Base-by-base conservation (phyloP, 306 rosid species). In the Acacia crassicarpa region DNA sequence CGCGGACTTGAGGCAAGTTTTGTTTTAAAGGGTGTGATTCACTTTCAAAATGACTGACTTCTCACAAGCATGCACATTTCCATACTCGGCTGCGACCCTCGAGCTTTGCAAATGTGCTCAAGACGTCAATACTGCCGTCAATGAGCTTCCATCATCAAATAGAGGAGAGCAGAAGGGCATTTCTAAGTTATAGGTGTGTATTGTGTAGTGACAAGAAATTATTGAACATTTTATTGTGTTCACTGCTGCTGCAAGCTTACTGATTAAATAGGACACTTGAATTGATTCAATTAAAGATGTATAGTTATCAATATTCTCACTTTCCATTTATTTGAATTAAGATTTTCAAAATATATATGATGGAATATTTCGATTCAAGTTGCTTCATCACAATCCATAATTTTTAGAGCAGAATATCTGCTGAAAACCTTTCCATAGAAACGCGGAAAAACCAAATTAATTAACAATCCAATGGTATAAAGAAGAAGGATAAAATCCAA, bases 1-100 rank as follows among this genome's bases (percentile, higher is more conserved):
- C 41, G 78, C 65, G 83, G 78, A 86, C 76, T 82, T 91, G 80
- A 89, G 91, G 80, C 87, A 86, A 58, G 86, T 48, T 19, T 44
- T 90, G 59, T 89, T 92, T 62, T 81, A 80, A 85, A 68, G 62
- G 62, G 33, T 32, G 19, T 14, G 78, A 25, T 66, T 76, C 78
- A 65, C 74, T 41, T 58, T 38, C 22, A 53, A 38, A 75, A 75
- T 27, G 7, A 76, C 49, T 63, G 67, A 65, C 74, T 62, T 83
- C 75, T 9, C 44, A 66, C 53, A 65, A 48, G 68, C 58, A 11
- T 15, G 73, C 20, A 1, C 56, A 19, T 54, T 9, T 19, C 35
- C 25, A 56, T 63, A 62, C 72, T 76, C 27, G 27, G 87, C 49
- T 58, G 72, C 77, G 41, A 76, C 61, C 27, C 30, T 78, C 43